These are phyloP conservation scores for Glarea lozoyensis DNA, from an alignment of 495 filamentous ascomycete genomes.

Conservation along the genomic window DNA sequence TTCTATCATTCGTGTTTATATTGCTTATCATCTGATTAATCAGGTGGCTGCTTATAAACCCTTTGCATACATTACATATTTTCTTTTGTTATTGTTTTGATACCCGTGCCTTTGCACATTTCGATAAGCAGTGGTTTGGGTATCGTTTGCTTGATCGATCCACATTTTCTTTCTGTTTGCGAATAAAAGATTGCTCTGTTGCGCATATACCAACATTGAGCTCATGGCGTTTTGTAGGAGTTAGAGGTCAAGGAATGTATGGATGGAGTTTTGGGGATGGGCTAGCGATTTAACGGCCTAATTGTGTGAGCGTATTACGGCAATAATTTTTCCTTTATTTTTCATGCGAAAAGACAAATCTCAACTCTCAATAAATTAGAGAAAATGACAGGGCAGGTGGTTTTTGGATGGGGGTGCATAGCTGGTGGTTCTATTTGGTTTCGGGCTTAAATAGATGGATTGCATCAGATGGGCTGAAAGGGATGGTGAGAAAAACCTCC, in stretches of 20 bases:
- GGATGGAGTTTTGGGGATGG: not conserved
- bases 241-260: not conserved
- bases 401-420: not conserved
- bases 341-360: constrained; percentile 20
- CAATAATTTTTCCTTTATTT: no score
- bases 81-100: constrained; percentile 17
- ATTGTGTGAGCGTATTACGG: not conserved
- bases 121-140: constrained; percentile 12
- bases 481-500: no score
- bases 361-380: constrained; percentile 14
- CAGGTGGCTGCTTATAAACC: constrained; percentile 14
- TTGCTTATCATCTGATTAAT: not conserved
- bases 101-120: constrained; percentile 22
- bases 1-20: not conserved
- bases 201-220: constrained; percentile 24
- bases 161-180: constrained; percentile 8
- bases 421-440: no score
- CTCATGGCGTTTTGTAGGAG: constrained; percentile 7
- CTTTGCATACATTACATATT: constrained; percentile 9
- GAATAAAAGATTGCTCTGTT: constrained; percentile 19
- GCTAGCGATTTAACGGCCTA: not conserved
- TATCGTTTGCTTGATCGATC: constrained; percentile 13
- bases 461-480: no score
- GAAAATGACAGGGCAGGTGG: not conserved
- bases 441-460: no score